phyloP scores from a whole-genome alignment of 2,329 filamentous ascomycete genomes.

The Phialemonium atrogriseum region DNA sequence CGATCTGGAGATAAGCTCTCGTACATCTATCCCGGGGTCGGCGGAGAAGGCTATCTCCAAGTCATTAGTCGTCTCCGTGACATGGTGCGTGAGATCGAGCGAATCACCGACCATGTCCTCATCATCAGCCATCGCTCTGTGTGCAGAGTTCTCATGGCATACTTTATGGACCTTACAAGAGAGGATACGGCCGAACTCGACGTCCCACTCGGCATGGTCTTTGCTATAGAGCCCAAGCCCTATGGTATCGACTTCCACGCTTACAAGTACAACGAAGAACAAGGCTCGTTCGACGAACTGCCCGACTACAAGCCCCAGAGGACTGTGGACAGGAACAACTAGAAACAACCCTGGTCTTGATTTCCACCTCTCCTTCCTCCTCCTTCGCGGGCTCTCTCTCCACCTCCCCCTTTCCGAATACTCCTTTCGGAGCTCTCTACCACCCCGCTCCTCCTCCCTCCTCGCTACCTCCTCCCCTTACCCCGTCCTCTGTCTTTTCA shows the following conservation, averaged over 20 bases:
- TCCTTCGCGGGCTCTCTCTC: no score
- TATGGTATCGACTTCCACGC: slow-evolving; percentile 97
- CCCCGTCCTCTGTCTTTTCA: no score
- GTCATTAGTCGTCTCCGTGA: slow-evolving; percentile 92
- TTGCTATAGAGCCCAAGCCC: slow-evolving; percentile 92
- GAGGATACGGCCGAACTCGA: slow-evolving; percentile 93
- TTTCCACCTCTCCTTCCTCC: no score
- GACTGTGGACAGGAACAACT: slow-evolving; percentile 34
- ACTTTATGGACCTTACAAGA: slow-evolving; percentile 87
- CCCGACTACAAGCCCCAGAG: slow-evolving; percentile 73
- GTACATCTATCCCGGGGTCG: slow-evolving; percentile 93
- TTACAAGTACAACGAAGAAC: slow-evolving; percentile 76
- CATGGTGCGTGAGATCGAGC: slow-evolving; percentile 94
- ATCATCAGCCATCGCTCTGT: slow-evolving; percentile 90
- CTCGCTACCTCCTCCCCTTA: no score
- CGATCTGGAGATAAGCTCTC: slow-evolving; percentile 82
- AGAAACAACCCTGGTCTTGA: no score
- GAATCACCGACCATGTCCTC: slow-evolving; percentile 91
- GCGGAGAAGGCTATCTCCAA: slow-evolving; percentile 92
- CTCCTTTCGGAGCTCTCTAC: no score
- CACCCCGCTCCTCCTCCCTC: no score
- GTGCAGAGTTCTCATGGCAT: slow-evolving; percentile 85
- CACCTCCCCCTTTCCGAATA: no score
- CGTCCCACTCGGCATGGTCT: slow-evolving; percentile 87
- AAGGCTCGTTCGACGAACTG: slow-evolving; percentile 75